Evolutionary conservation across 768 basidiomycete species (phyloP).

Genomic region (Hericium rajendrae): DNA sequence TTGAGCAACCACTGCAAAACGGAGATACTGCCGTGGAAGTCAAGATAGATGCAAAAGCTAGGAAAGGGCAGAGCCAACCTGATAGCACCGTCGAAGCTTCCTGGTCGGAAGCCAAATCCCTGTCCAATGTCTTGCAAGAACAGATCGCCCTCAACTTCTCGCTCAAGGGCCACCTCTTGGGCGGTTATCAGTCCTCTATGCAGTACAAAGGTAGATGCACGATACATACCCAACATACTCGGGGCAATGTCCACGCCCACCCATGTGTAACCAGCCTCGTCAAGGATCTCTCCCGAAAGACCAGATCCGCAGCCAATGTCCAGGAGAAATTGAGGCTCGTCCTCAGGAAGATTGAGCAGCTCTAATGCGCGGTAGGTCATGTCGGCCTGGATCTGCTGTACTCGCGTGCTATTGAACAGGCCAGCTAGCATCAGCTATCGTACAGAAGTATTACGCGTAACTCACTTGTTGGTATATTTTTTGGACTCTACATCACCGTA

Average conservation of each 20-base stretch:
- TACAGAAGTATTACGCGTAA: background rate
- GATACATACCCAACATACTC: slow-evolving; percentile 82
- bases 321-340: slow-evolving; percentile 74
- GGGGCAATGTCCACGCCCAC: slow-evolving; percentile 91
- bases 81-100: slow-evolving; percentile 96
- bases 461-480: slow-evolving; percentile 93
- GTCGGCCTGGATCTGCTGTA: slow-evolving; percentile 92
- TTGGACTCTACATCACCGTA: slow-evolving; percentile 93
- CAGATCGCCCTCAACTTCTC: slow-evolving; percentile 92
- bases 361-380: slow-evolving; percentile 97
- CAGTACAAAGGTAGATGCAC: no score
- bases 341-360: slow-evolving; percentile 72
- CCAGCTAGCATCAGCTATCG: background rate
- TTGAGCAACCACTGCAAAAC: slow-evolving; percentile 99
- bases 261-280: slow-evolving; percentile 92
- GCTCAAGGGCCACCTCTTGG: slow-evolving; percentile 87
- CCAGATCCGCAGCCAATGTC: slow-evolving; percentile 99
- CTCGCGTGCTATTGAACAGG: slow-evolving; percentile 59
- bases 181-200: background rate
- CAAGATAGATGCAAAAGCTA: background rate
- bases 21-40: slow-evolving; percentile 60
- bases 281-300: slow-evolving; percentile 89
- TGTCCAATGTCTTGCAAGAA: slow-evolving; percentile 98
- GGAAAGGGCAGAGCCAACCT: slow-evolving; percentile 39
- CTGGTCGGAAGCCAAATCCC: slow-evolving; percentile 93